A percentile compares a stretch with the other conserved stretches of the same genome.
phyloP scores from a whole-genome alignment of 805 yeast genomes.

The Monosporozyma solicola region DNA sequence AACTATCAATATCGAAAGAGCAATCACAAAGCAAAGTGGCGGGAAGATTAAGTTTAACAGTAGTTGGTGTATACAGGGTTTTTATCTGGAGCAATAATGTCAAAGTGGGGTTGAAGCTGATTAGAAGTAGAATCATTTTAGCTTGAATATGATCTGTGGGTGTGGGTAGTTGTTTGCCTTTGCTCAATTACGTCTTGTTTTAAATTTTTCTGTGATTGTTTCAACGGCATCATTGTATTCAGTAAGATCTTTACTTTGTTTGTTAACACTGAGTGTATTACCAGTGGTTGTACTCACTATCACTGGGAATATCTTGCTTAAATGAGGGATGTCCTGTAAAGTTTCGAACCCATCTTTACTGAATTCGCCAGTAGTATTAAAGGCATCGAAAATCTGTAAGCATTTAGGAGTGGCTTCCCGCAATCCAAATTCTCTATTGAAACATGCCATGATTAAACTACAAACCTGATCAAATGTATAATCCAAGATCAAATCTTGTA shows the following conservation, averaged over 20 bases:
- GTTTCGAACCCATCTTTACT: not conserved
- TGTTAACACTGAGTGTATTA: not conserved
- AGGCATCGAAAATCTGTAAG: not conserved
- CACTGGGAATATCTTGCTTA: not conserved
- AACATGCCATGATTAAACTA: not conserved
- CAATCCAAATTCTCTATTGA: not conserved
- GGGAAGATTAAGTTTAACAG: too few relatives aligned
- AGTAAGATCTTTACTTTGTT: not conserved
- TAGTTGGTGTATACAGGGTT: too few relatives aligned
- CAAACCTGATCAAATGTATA: not conserved
- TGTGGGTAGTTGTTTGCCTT: too few relatives aligned
- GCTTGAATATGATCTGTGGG: too few relatives aligned
- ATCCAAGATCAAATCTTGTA: not conserved
- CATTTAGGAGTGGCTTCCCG: not conserved
- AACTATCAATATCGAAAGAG: too few relatives aligned
- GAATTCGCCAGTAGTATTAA: too few relatives aligned
- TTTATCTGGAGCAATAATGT: too few relatives aligned
- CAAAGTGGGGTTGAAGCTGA: too few relatives aligned
- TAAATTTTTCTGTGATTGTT: not conserved
- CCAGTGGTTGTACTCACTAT: not conserved
- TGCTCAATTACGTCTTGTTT: not conserved
- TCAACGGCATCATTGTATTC: not conserved
- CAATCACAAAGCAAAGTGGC: too few relatives aligned
- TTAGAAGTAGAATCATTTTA: too few relatives aligned
- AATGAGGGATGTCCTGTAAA: not conserved